phyloP scores from a whole-genome alignment of 163 green algal species.

The Scenedesmus sp. region DNA sequence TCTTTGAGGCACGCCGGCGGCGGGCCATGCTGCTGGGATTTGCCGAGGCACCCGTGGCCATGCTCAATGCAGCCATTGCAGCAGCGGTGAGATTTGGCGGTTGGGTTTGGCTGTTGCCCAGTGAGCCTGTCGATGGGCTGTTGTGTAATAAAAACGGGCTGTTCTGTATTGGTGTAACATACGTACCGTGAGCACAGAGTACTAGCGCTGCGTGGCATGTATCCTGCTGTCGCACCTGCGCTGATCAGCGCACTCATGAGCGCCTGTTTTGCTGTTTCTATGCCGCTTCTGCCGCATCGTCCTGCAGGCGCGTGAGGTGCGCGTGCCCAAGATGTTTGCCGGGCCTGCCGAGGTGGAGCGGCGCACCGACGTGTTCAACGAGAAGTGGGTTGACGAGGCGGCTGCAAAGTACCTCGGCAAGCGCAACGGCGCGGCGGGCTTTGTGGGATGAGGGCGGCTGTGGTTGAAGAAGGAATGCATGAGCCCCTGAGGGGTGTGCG shows the following conservation, averaged over 20 bases:
- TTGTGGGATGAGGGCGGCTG: neutral
- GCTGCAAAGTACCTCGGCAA: slow-evolving; percentile 53
- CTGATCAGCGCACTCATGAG: neutral
- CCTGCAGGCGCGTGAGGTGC: slow-evolving; percentile 49
- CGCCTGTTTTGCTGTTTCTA: neutral
- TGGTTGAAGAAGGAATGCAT: too few species aligned
- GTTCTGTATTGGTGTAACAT: too few species aligned
- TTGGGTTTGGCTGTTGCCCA: too few species aligned
- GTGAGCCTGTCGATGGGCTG: too few species aligned
- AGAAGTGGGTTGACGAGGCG: slow-evolving; percentile 64
- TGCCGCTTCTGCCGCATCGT: neutral
- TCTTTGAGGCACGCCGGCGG: slow-evolving; percentile 72
- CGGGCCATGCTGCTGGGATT: slow-evolving; percentile 80
- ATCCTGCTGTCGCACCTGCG: neutral
- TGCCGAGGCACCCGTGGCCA: slow-evolving; percentile 70
- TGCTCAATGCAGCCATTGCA: slow-evolving; percentile 68
- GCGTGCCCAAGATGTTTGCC: neutral
- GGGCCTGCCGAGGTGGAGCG: slow-evolving; percentile 43
- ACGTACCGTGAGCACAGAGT: too few species aligned
- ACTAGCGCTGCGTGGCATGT: neutral
- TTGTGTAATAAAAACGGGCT: too few species aligned
- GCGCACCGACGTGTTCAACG: slow-evolving; percentile 55
- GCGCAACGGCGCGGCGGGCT: neutral
- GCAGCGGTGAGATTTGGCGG: slow-evolving; percentile 48
- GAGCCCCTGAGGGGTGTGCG: too few species aligned